Conservation (phyloP, 2,329 filamentous ascomycete genomes). For the Diaporthe citrichinensis region DNA sequence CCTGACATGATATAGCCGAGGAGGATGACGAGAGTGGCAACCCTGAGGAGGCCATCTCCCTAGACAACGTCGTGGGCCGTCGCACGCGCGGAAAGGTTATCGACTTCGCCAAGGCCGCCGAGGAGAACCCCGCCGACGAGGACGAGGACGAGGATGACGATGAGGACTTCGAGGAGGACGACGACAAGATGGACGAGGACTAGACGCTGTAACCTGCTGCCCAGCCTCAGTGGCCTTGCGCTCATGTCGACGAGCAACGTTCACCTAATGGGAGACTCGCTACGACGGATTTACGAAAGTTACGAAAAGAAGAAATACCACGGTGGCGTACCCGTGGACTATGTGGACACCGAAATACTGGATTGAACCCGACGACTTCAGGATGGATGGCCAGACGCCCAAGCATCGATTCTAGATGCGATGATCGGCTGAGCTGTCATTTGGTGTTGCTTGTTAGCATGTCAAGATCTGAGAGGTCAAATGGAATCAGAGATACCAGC, state of each 20-base stretch:
- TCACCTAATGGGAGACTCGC: neutral
- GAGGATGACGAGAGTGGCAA: constrained; percentile 79
- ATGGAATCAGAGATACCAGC: constrained; percentile 30
- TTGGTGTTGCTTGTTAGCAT: constrained; percentile 1
- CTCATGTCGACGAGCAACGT: constrained; percentile 3
- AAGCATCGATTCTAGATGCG: constrained; percentile 23
- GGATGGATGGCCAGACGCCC: constrained; percentile 32
- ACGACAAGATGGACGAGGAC: constrained; percentile 80
- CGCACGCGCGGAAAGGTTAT: constrained; percentile 94
- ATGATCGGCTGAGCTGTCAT: constrained; percentile 20
- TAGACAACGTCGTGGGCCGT: constrained; percentile 88
- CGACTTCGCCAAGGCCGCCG: constrained; percentile 91
- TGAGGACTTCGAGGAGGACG: constrained; percentile 73
- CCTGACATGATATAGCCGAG: constrained; percentile 46
- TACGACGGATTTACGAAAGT: constrained; percentile 38
- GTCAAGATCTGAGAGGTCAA: constrained; percentile 15
- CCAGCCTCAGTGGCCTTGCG: constrained; percentile 19
- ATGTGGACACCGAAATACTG: constrained; percentile 6
- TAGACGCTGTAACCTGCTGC: constrained; percentile 44
- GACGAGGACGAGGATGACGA: constrained; percentile 85
- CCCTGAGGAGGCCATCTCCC: constrained; percentile 92
- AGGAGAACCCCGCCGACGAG: constrained; percentile 81
- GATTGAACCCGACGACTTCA: constrained; percentile 10
- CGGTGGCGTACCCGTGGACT: constrained; percentile 24
- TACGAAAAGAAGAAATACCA: constrained; percentile 29